Percentiles rank a stretch among this genome's conserved stretches.
phyloP scores from a whole-genome alignment of 1,284 basidiomycete species.

The Boletus sp. region DNA sequence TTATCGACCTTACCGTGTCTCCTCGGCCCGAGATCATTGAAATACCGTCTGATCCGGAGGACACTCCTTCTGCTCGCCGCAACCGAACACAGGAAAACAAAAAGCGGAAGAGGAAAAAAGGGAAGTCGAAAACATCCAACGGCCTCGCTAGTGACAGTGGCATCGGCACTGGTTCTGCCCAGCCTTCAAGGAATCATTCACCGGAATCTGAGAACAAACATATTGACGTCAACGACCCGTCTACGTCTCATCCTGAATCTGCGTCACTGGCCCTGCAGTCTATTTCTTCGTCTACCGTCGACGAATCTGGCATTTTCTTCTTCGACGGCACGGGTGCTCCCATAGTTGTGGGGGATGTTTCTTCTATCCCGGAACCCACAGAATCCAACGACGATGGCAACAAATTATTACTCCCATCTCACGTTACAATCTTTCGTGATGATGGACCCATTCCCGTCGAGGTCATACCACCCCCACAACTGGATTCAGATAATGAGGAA shows the following conservation, averaged over 20 bases:
- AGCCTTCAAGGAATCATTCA: slow-evolving; percentile 22
- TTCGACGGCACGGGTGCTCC: slow-evolving; percentile 46
- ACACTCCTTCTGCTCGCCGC: background rate
- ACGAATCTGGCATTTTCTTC: slow-evolving; percentile 43
- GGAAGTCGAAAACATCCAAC: slow-evolving; percentile 17
- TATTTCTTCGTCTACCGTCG: slow-evolving; percentile 1
- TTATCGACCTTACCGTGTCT: slow-evolving; percentile 32
- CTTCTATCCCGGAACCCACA: slow-evolving; percentile 1
- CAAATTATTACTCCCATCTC: slow-evolving; percentile 54
- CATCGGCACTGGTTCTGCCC: slow-evolving; percentile 9
- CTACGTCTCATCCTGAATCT: slow-evolving; percentile 5
- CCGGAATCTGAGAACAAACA: slow-evolving; percentile 6
- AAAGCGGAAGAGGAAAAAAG: slow-evolving; percentile 20
- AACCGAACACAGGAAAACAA: slow-evolving; percentile 14
- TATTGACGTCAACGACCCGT: background rate
- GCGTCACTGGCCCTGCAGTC: background rate
- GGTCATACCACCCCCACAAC: slow-evolving; percentile 39
- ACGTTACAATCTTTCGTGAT: slow-evolving; percentile 53
- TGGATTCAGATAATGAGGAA: slow-evolving; percentile 47
- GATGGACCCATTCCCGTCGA: slow-evolving; percentile 38
- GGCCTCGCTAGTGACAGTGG: slow-evolving; percentile 6
- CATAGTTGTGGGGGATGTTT: slow-evolving; percentile 15
- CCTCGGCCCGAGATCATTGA: slow-evolving; percentile 30
- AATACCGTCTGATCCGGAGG: slow-evolving; percentile 26
- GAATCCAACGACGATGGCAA: slow-evolving; percentile 15